Evolutionary conservation across 2,329 filamentous ascomycete genomes (phyloP), one percentile per base, ranked within the genome.

Genomic region (Fusarium coicis): DNA sequence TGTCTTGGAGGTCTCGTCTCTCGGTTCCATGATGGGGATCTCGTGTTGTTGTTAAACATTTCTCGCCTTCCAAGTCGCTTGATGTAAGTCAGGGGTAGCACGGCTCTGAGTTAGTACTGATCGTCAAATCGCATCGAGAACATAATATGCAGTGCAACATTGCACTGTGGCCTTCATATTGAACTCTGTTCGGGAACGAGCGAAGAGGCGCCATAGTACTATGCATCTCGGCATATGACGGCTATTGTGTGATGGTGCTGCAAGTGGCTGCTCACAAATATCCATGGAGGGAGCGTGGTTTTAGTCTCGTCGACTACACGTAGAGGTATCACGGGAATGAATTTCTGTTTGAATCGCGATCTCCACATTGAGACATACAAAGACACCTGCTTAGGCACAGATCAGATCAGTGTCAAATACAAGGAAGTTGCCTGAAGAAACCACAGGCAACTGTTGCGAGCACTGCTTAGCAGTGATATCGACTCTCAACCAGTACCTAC

Each of bases 61-160:
- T 37, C 19, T 30, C 15, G 15, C 39, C 32, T 46, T 49, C n/a
- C 32, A 30, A 47, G n/a, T 72, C 42, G n/a, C 57, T 46, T 59
- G 46, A 21, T 39, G 32, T 59, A 54, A 40, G 19, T 58, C 56
- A 66, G 36, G 63, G 32, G 57, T 43, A 70, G 50, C 34, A 60
- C 49, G 32, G 49, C 34, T 52, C 36, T 40, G 56, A 67, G 47
- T 53, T 50, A 64, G 53, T 56, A 36, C 30, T 50, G 18, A 34
- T 56, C 37, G 58, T 60, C 52, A 39, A 64, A 60, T 63, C 34
- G 55, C 44, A 74, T 64, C 58, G 70, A 63, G 66, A 73, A 76
- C 73, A 73, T 67, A 57, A 40, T 32, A 64, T 67, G 76, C 59
- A 34, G 76, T 77, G 68, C 57, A 63, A 78, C 76, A 11, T 37